Conservation (phyloP, 768 basidiomycete species). For the Vararia minispora region DNA sequence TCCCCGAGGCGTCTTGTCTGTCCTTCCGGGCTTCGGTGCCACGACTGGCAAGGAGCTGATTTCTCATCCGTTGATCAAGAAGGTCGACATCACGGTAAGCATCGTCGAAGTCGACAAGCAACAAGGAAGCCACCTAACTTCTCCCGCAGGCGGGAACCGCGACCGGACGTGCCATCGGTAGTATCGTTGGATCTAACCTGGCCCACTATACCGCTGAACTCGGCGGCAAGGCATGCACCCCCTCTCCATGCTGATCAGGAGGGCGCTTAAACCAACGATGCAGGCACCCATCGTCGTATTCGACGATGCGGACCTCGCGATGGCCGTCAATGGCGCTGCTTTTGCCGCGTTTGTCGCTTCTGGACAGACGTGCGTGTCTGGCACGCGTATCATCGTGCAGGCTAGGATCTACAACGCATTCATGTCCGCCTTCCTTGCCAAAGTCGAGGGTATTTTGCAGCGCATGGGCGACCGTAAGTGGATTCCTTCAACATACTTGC, state of each 20-base stretch:
- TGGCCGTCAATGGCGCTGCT: constrained; percentile 74
- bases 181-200: constrained; percentile 63
- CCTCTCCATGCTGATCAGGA: too few species aligned
- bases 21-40: constrained; percentile 63
- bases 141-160: constrained; percentile 55
- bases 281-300: constrained; percentile 78
- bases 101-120: too few species aligned
- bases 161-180: constrained; percentile 66
- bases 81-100: constrained; percentile 77
- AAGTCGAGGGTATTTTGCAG: constrained; percentile 47
- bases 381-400: constrained; percentile 73
- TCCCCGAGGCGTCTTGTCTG: constrained; percentile 61
- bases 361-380: constrained; percentile 88
- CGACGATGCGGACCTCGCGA: constrained; percentile 58
- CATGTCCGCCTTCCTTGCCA: constrained; percentile 47
- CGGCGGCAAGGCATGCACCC: constrained; percentile 58
- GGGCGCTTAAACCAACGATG: background rate
- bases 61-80: constrained; percentile 54
- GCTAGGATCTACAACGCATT: constrained; percentile 59
- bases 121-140: background rate
- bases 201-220: constrained; percentile 74
- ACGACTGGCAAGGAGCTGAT: constrained; percentile 56
- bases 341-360: constrained; percentile 82
- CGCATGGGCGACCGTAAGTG: constrained; percentile 67
- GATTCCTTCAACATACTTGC: background rate